Evolutionary conservation across 2,329 filamentous ascomycete species (phyloP).

Genomic region (Beauveria brongniartii): DNA sequence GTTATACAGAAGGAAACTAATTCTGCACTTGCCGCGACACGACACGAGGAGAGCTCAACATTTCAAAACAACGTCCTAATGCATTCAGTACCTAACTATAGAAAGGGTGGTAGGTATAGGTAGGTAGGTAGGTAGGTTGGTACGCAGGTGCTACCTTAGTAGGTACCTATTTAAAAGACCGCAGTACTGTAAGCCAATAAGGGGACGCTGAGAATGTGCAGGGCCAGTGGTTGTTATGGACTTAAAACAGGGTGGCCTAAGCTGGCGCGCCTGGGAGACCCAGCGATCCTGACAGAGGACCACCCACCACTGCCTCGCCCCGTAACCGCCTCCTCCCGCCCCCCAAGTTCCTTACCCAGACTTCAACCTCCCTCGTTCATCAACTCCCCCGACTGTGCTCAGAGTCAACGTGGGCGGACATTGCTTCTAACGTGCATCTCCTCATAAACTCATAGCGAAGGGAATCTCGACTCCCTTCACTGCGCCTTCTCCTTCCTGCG

Average conservation of each 20-base stretch:
- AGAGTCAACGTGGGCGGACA: background rate
- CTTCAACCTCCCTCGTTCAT: slow-evolving; percentile 11
- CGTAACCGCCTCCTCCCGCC: slow-evolving; percentile 9
- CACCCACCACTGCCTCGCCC: slow-evolving; percentile 1
- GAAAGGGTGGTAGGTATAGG: no score
- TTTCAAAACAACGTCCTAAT: background rate
- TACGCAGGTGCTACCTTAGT: no score
- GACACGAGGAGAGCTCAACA: background rate
- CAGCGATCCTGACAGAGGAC: background rate
- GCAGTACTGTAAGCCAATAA: background rate
- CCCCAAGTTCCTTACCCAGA: slow-evolving; percentile 1
- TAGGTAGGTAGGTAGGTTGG: no score
- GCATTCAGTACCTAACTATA: no score
- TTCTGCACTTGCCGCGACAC: background rate
- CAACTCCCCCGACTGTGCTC: background rate
- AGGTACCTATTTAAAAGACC: no score
- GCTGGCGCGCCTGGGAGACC: slow-evolving; percentile 5
- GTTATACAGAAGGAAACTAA: no score
- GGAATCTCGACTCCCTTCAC: background rate
- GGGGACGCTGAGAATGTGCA: background rate
- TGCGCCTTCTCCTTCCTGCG: background rate
- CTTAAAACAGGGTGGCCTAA: background rate
- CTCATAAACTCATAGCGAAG: background rate
- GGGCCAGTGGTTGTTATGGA: background rate
- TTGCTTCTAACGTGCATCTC: background rate